Base-by-base conservation (phyloP, 305 asterid genomes). In the Fraxinus latifolia region DNA sequence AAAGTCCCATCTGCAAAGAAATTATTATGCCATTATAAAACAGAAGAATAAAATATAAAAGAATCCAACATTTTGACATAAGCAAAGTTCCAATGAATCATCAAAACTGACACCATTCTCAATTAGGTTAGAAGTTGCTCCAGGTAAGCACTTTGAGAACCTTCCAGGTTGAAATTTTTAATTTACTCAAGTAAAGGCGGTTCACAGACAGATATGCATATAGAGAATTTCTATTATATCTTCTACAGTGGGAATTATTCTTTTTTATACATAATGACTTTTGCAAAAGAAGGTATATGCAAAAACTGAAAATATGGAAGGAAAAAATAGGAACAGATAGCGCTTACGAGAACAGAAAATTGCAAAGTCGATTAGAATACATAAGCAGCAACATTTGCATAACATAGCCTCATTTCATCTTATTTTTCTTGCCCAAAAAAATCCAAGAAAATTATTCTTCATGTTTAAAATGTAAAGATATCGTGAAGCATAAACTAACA, bases 1-100 rank as follows among this genome's bases (percentile, higher is more conserved):
- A 89, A 96, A 96, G 86, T 96, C 99, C 99, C 99, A 96, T 87
- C 99, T 96, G 96, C 89, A 82, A 37, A 77, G 83, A 81, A 36
- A 74, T 73, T 60, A 73, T 72, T 17, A 71, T 32, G 44, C 44
- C 76, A 44, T 55, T 80, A 29, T 81, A 83, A 68, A 82, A 19
- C 25, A 71, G 32, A 47, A 37, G 29, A 60, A 19, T 32, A 32
- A 37, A 58, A 60, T 58, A 50, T 7, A 39, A 27, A 58, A 50
- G 50, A 58, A 62, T 42, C 34, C 55, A 32, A 47, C 58, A 77
- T 39, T 76, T 82, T 29, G 4, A 79, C 74, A 75, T 72, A 42
- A 79, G 82, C 27, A 62, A 47, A 39, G 65, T 55, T 81, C 82
- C 76, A 34, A 27, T 27, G 17, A 58, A 76, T 73, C 62, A 74